Percentiles rank a stretch among this genome's conserved stretches.
phyloP scores from a whole-genome alignment of 305 asterid genomes.

The Caryopteris hybrid region DNA sequence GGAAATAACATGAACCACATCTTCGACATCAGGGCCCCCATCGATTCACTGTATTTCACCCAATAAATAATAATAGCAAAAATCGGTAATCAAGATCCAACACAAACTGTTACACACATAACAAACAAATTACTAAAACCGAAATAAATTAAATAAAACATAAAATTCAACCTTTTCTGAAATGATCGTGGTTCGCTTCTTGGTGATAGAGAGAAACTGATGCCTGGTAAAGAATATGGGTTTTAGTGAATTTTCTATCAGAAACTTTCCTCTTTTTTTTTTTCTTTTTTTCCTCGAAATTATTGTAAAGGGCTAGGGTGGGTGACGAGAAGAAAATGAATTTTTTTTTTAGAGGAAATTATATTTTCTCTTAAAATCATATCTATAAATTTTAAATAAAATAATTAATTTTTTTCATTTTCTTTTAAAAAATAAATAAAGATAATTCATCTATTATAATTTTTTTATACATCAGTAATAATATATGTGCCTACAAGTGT shows the following conservation, averaged over 20 bases:
- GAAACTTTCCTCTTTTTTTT: background rate
- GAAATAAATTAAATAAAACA: background rate
- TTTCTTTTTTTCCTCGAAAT: background rate
- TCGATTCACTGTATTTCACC: conserved; percentile 23
- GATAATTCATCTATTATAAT: too few species aligned
- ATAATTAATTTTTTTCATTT: too few species aligned
- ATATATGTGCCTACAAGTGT: too few species aligned
- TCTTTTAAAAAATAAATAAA: too few species aligned
- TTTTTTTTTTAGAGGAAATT: too few species aligned
- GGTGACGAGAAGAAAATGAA: too few species aligned
- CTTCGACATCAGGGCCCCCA: conserved; percentile 85
- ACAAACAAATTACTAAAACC: conserved; percentile 6
- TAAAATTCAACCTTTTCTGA: conserved; percentile 10
- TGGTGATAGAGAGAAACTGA: conserved; percentile 14
- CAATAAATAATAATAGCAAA: background rate
- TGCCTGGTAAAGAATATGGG: conserved; percentile 14
- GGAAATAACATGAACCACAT: conserved; percentile 96
- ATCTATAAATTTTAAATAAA: too few species aligned
- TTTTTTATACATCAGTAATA: too few species aligned
- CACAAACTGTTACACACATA: background rate
- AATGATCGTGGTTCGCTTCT: conserved; percentile 15
- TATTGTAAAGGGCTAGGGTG: background rate
- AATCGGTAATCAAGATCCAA: conserved; percentile 25
- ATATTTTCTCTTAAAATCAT: too few species aligned
- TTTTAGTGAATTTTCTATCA: conserved; percentile 30